A percentile compares a stretch with the other conserved stretches of the same genome.
Evolutionary conservation across 805 yeast genomes (phyloP).

Genomic region (Pichia rugopelliculosa): DNA sequence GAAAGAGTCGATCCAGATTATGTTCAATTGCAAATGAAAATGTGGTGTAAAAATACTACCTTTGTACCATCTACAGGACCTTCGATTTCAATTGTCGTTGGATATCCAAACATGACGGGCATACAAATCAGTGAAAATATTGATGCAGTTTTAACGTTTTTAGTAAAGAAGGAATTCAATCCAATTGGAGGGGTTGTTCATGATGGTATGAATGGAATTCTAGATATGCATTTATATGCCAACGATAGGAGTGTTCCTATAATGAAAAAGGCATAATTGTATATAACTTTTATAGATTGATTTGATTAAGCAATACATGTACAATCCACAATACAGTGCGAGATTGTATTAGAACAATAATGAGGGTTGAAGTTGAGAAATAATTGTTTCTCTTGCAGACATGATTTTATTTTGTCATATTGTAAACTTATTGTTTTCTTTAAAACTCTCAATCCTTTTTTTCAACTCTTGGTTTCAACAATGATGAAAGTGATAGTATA

Average conservation of each 20-base stretch:
- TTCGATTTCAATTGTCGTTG: slow-evolving; percentile 53
- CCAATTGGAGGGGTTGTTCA: slow-evolving; percentile 57
- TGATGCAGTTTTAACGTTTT: slow-evolving; percentile 40
- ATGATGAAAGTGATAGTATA: neutral
- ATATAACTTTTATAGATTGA: neutral
- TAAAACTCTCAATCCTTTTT: too few relatives aligned
- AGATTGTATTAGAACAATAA: too few relatives aligned
- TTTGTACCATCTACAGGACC: slow-evolving; percentile 56
- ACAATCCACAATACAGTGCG: too few relatives aligned
- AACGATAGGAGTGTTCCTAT: slow-evolving; percentile 28
- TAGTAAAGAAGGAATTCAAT: slow-evolving; percentile 36
- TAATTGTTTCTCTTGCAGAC: too few relatives aligned
- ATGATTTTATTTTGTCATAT: too few relatives aligned
- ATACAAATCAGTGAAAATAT: slow-evolving; percentile 44
- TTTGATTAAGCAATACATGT: too few relatives aligned
- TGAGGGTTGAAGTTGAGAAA: too few relatives aligned
- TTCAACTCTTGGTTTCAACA: neutral
- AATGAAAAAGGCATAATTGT: slow-evolving; percentile 1
- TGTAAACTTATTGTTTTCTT: too few relatives aligned
- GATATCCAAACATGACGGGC: slow-evolving; percentile 40
- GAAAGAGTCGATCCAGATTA: slow-evolving; percentile 60
- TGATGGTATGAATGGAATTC: slow-evolving; percentile 36
- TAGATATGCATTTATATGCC: slow-evolving; percentile 38
- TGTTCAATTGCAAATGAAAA: slow-evolving; percentile 55
- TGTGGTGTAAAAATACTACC: slow-evolving; percentile 55